Base-by-base conservation (phyloP, 805 yeast species). In the Hanseniaspora mollemarum region DNA sequence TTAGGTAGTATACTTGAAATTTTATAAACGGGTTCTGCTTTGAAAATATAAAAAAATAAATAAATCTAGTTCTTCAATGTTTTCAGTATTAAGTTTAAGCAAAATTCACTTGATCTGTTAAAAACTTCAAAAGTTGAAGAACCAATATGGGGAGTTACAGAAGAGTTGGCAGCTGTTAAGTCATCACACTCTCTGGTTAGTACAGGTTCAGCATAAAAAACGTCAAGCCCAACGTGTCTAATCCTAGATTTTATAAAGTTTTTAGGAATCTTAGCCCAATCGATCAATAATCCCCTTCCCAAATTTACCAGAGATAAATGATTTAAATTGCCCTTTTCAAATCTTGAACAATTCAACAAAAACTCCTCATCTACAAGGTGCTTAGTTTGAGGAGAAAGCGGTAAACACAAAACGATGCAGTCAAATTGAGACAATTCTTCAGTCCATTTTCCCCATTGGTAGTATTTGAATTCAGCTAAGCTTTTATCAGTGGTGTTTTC, bases 81-180 rank as follows among this genome's bases (percentile, higher is more conserved):
- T 2, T 48, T 28, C 10, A 40, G 32, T 13, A 48, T 48, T 10
- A 48, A 39, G 19, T 39, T 60, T 64, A 77, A 58, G 1, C 77
- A 72, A 32, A 59, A 58, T 15, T 70, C 64, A 4, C 76, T 72
- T 19, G 76, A 67, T 35, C 65, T 66, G 49, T 71, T 67, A 50
- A 66, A 72, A 52, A 70, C 72, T 50, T 71, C 72, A 32, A 58
- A 60, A 0, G 83, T 77, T 4, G 79, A 72, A 25, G 81, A 77
- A 0, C 81, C 86, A 43, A 78, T 61, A 59, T 80, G 86, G 2
- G 86, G 86, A 4, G 82, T 76, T 51, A 77, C 58, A 2, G 74
- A 58, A 18, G 59, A 57, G 8, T 49, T 46, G 26, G 68, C 67
- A 4, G 69, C 58, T 1, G 21, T 31, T 21, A 45, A 35, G n/a